Conservation (phyloP, 257 asterid species). For the Verbascum thapsus region DNA sequence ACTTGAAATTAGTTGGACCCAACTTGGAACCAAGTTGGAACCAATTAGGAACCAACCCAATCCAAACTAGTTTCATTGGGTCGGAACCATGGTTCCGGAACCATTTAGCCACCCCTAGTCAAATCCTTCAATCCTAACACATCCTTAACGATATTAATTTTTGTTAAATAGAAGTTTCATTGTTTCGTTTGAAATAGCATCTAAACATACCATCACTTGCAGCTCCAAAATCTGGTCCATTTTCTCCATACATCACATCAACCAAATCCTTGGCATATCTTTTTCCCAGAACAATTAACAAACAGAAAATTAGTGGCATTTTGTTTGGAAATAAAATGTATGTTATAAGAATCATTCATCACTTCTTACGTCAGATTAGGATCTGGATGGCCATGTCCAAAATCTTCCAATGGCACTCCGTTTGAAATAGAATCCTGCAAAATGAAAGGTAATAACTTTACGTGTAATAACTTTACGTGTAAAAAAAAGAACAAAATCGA, state of each 20-base stretch:
- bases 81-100: no score
- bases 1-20: no score
- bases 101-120: no score
- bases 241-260: conserved; percentile 66
- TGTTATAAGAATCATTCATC: conserved; percentile 13
- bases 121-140: no score
- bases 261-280: conserved; percentile 97
- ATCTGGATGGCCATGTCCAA: conserved; percentile 99
- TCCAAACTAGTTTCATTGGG: no score
- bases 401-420: conserved; percentile 93
- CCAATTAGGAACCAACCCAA: no score
- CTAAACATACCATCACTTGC: conserved; percentile 89
- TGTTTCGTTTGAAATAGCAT: conserved; percentile 26
- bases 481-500: conserved; percentile 4
- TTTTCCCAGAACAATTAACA: conserved; percentile 32
- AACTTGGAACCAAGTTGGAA: no score
- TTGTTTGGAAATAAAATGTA: conserved; percentile 12
- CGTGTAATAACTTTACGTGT: no score
- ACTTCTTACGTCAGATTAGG: conserved; percentile 90
- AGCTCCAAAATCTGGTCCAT: conserved; percentile 97
- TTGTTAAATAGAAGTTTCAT: neutral
- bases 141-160: neutral
- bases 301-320: conserved; percentile 30
- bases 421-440: conserved; percentile 71
- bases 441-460: conserved; percentile 17